Evolutionary conservation across 257 asterid species (phyloP), one percentile per base, ranked within the genome.

Genomic region (Phtheirospermum japonicum): DNA sequence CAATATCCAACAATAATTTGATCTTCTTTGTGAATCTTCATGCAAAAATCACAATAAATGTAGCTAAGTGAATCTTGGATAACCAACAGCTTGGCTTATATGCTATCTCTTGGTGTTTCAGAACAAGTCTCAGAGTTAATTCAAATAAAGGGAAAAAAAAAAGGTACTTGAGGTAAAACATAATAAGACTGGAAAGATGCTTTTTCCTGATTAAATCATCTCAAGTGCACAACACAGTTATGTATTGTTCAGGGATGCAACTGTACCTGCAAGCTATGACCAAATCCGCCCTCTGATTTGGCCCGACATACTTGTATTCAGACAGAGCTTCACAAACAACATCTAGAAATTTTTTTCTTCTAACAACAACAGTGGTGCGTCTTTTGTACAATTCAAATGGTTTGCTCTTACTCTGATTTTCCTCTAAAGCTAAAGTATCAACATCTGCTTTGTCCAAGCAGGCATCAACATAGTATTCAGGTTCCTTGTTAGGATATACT

Each of bases 301-400:
- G 88, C 23, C 91, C 97, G 48, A 90, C 85, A 70, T 87, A 90
- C 80, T 90, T 90, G 81, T 90, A 90, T 65, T 90, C 95, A 0
- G 94, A 75, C 66, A 90, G 94, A 51, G 93, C 95, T 71, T 82
- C 88, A 33, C 89, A 87, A 37, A 80, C 88, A 64, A 82, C 81
- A 72, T 87, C 90, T 12, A 90, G 82, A 67, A 90, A 90, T 4
- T 65, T 59, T 26, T 67, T 80, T 72, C 97, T 83, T 68, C 72
- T 69, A 61, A 90, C 85, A 46, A 87, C 84, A 14, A 69, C 81
- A 30, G 95, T 90, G 50, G 97, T 90, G 77, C 96, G 95, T 68
- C 79, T 77, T 82, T 90, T 87, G 77, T 90, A 90, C 72, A 79
- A 63, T 71, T 90, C 97, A 76, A 90, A 90, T 42, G 92, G 80